Conservation (phyloP, 108 stramenopile species). For the Cyclotella atomus region DNA sequence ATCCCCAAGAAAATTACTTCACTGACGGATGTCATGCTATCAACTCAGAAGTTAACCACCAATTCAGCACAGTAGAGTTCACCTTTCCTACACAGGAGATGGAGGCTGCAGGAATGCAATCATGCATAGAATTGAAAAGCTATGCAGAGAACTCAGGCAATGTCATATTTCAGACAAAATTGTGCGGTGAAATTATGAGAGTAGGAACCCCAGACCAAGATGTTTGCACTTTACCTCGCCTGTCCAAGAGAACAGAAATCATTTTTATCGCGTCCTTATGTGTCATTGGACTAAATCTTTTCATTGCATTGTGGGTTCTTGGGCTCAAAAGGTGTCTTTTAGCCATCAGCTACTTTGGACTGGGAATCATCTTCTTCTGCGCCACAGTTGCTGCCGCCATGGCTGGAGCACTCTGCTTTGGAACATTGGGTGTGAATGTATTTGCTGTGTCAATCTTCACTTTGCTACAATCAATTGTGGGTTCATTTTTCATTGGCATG, state of each 20-base stretch:
- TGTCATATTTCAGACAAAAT: slow-evolving; percentile 36
- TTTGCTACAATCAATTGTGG: slow-evolving; percentile 22
- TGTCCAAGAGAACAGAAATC: slow-evolving; percentile 14
- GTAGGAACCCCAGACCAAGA: slow-evolving; percentile 26
- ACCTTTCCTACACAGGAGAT: slow-evolving; percentile 17
- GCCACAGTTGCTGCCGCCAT: slow-evolving; percentile 24
- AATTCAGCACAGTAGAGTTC: slow-evolving; percentile 59
- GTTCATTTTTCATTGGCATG: slow-evolving; percentile 30
- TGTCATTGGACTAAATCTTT: slow-evolving; percentile 15
- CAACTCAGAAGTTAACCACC: slow-evolving; percentile 54
- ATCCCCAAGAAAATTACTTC: slow-evolving; percentile 24
- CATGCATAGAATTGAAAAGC: slow-evolving; percentile 43
- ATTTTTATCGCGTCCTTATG: slow-evolving; percentile 18
- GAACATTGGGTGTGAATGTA: slow-evolving; percentile 23
- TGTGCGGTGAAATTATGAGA: slow-evolving; percentile 49
- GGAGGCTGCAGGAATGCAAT: background rate
- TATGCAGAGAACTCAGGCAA: slow-evolving; percentile 39
- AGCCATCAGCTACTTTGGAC: slow-evolving; percentile 27
- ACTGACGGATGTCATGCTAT: slow-evolving; percentile 58
- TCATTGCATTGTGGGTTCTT: slow-evolving; percentile 27
- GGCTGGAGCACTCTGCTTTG: slow-evolving; percentile 38
- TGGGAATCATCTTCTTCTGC: slow-evolving; percentile 30
- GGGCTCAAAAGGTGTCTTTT: slow-evolving; percentile 20
- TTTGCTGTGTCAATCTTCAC: slow-evolving; percentile 32
- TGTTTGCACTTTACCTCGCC: slow-evolving; percentile 22